Conservation (phyloP, 2,329 filamentous ascomycete species). For the Fusarium nygamai region DNA sequence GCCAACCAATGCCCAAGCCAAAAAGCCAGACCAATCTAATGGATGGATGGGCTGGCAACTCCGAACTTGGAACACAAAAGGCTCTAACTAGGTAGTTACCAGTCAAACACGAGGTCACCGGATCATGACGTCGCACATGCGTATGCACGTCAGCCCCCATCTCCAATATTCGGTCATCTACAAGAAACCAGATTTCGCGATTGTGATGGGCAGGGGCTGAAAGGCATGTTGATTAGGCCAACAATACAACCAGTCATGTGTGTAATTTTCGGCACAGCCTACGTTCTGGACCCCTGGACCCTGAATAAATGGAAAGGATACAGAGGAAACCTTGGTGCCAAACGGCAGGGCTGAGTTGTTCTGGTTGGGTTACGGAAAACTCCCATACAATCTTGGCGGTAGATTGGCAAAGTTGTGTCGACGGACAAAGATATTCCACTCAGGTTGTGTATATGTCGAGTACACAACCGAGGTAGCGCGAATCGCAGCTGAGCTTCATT, state of each 20-base stretch:
- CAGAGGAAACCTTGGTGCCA: constrained; percentile 4
- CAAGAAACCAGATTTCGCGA: constrained; percentile 41
- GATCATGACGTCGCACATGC: constrained; percentile 42
- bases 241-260: constrained; percentile 20
- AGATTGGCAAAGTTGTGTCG: background rate
- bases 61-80: constrained; percentile 9
- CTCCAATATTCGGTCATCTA: background rate
- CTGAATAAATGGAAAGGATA: constrained; percentile 8
- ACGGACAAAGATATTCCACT: background rate
- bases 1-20: constrained; percentile 20
- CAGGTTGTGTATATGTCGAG: background rate
- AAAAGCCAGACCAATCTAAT: constrained; percentile 12
- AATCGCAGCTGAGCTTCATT: background rate
- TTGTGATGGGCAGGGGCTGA: constrained; percentile 18
- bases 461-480: background rate
- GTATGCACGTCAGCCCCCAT: constrained; percentile 41
- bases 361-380: constrained; percentile 20
- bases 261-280: background rate
- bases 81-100: background rate
- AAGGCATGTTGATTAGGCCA: background rate
- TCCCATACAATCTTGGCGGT: constrained; percentile 12
- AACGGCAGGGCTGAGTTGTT: constrained; percentile 33
- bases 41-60: constrained; percentile 6
- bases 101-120: constrained; percentile 22
- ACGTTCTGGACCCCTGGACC: constrained; percentile 36